Conservation (phyloP, 805 yeast genomes). For the Wickerhamiella azyma region DNA sequence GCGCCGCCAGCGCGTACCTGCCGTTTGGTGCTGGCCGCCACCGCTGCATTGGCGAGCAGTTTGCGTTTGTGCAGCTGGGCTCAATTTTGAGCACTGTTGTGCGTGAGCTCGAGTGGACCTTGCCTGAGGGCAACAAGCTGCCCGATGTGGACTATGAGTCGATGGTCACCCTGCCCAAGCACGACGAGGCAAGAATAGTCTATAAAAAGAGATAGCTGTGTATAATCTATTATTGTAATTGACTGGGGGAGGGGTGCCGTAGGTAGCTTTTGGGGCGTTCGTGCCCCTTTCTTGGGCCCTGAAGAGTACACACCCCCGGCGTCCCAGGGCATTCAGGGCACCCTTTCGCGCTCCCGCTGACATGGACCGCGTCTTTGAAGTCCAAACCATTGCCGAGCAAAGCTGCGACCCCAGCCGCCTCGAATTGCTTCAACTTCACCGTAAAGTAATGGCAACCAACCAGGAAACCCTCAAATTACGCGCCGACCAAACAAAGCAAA, state of each 20-base stretch:
- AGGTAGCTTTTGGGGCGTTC: too few species aligned
- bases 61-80: constrained; percentile 88
- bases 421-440: background rate
- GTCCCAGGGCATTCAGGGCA: too few species aligned
- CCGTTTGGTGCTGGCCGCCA: constrained; percentile 99
- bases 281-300: too few species aligned
- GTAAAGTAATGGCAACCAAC: background rate
- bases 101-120: constrained; percentile 64
- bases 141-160: constrained; percentile 60
- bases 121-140: constrained; percentile 34
- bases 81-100: constrained; percentile 63
- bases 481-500: background rate
- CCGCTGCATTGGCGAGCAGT: constrained; percentile 98
- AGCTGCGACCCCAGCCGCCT: background rate
- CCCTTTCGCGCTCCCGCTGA: background rate
- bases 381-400: background rate
- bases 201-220: background rate
- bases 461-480: background rate
- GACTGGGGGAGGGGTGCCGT: too few species aligned
- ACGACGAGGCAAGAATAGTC: background rate
- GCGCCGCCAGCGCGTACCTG: constrained; percentile 87
- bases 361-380: background rate
- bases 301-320: too few species aligned
- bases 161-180: constrained; percentile 81
- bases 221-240: too few species aligned